Evolutionary conservation across 257 asterid species (phyloP), one percentile per base, ranked within the genome.

Genomic region (Nicotiana otophora): DNA sequence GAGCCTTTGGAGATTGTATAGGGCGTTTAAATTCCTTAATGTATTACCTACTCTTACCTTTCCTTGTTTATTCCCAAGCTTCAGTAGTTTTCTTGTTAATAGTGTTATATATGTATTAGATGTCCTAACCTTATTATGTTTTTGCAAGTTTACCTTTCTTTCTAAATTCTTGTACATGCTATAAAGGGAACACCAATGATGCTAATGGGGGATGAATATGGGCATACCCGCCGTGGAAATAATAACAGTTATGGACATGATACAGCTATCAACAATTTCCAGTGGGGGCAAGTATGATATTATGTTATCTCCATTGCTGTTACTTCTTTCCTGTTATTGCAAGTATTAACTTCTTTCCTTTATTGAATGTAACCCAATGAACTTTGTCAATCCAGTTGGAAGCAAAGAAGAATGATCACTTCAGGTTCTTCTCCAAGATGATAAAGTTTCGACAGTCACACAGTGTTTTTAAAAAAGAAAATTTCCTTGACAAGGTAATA

Each of bases 181-280:
- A 53, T 72, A 81, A 39, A 95, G 99, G 99, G 99, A 79, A 92
- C 97, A 77, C 98, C 99, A 20, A 96, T 96, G 99, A 94, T 96
- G 98, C 93, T 96, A 84, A 94, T 94, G 99, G 99, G 99, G 83
- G 99, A 96, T 91, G 99, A 96, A 84, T 96, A 96, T 84, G 99
- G 90, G 19, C 99, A 96, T 84, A 96, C 98, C 81, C 97, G 99
- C 77, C 84, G 84, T 77, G 99, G 98, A 83, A 96, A 96, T 85
- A 96, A 96, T 87, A 96, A 96, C 89, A 96, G 99, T 82, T 96
- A 96, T 79, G 99, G 99, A 80, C 98, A 94, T 86, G 99, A 96
- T 84, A 94, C 84, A 86, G 87, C 97, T 60, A 89, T 93, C 81
- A 96, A 96, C 85, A 86, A 94, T 89, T 94, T 96, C 91, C 99